Conservation (phyloP, 805 yeast genomes). For the Saccharomycopsis javanensis region DNA sequence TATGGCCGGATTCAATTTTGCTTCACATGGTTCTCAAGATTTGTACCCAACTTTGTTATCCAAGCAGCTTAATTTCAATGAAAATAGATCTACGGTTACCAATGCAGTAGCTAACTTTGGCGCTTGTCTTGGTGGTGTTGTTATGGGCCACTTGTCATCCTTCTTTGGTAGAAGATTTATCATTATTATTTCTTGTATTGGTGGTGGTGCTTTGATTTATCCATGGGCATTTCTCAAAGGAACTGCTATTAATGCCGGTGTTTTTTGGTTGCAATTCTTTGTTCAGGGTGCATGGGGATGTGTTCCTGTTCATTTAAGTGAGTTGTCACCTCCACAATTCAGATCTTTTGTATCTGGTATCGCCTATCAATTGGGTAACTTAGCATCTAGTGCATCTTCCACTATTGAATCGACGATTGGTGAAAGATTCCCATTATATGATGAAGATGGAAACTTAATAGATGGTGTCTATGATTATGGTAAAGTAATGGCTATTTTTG, state of each 20-base stretch:
- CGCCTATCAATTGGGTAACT: slow-evolving; percentile 62
- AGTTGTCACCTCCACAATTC: slow-evolving; percentile 56
- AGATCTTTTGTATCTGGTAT: slow-evolving; percentile 53
- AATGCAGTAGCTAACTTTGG: slow-evolving; percentile 57
- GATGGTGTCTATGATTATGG: slow-evolving; percentile 44
- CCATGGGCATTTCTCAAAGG: slow-evolving; percentile 45
- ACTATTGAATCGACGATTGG: slow-evolving; percentile 61
- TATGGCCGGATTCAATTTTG: slow-evolving; percentile 63
- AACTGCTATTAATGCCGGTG: slow-evolving; percentile 38
- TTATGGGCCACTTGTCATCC: slow-evolving; percentile 48
- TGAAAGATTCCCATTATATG: slow-evolving; percentile 42
- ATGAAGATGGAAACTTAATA: slow-evolving; percentile 24
- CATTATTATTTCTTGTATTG: slow-evolving; percentile 38
- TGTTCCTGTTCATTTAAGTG: slow-evolving; percentile 54
- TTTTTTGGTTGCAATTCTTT: slow-evolving; percentile 52
- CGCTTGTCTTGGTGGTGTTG: slow-evolving; percentile 55
- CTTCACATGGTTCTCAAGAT: slow-evolving; percentile 69
- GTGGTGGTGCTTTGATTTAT: slow-evolving; percentile 52
- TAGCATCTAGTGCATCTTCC: slow-evolving; percentile 61
- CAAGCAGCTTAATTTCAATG: slow-evolving; percentile 38
- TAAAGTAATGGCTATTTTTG: slow-evolving; percentile 60
- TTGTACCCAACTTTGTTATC: slow-evolving; percentile 54
- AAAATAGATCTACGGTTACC: slow-evolving; percentile 45
- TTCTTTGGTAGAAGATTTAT: slow-evolving; percentile 53
- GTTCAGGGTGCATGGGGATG: slow-evolving; percentile 74